Evolutionary conservation across 257 asterid species (phyloP), one percentile per base, ranked within the genome.

Genomic region (Echites panduratus): DNA sequence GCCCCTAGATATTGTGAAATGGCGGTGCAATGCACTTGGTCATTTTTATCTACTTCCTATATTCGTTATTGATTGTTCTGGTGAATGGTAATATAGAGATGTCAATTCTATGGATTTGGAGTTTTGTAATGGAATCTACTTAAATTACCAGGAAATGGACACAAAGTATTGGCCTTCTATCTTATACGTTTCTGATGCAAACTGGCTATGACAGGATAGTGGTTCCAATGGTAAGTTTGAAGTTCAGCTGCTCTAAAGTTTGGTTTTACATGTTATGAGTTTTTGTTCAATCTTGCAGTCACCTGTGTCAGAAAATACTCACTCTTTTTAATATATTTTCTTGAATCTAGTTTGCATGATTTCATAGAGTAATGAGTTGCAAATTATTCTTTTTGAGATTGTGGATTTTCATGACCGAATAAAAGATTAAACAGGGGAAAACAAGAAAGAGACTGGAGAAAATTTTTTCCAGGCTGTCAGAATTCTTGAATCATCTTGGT

Each of bases 161-260:
- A 74, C 96, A 88, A 77, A 91, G 96, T 82, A 82, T 93, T 75
- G 98, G 98, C 73, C 90, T 93, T 82, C 89, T 93, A 69, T 93
- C 98, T 20, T 91, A 89, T 77, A 85, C 98, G 68, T 93, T 89
- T 88, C 86, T 93, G 84, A 86, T 76, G 83, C 89, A 81, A 85
- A 81, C 92, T 56, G 82, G 89, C 79, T 89, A 85, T 75, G 93
- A 93, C 74, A 90, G 94, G 82, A 93, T 93, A 66, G 91, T 93
- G 80, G 95, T 93, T 75, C 98, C 98, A 32, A 88, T 91, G 98
- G 98, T 91, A 86, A 88, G 96, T 64, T 79, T 77, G 74, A 17
- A 32, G 40, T 70, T 79, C 70, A 50, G 61, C 79, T 65, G 61
- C 66, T 78, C 80, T 73, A 68, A 75, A 44, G 68, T 29, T 20